Conservation (phyloP, 108 stramenopile genomes). For the Skeletonema menzelii region DNA sequence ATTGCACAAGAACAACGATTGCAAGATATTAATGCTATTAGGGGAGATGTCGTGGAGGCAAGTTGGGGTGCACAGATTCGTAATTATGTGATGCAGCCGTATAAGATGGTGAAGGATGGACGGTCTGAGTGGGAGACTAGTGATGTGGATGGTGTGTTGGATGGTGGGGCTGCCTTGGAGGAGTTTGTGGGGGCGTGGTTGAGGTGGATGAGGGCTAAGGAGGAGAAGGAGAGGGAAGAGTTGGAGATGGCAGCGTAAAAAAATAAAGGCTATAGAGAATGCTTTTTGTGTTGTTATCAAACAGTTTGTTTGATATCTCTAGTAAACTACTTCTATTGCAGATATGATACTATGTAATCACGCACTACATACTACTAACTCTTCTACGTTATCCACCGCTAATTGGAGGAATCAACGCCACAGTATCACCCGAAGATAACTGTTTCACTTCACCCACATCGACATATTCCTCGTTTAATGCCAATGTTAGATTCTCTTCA, state of each 20-base stretch:
- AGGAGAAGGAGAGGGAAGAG: conserved; percentile 51
- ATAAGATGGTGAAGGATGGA: conserved; percentile 97
- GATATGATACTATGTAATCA: neutral
- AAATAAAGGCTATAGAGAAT: no score
- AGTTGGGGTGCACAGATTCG: conserved; percentile 97
- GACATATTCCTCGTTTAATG: conserved; percentile 88
- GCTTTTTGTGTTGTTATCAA: no score
- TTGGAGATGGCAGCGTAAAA: conserved; percentile 13
- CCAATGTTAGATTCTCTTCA: conserved; percentile 78
- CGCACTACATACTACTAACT: neutral
- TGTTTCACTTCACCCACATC: conserved; percentile 51
- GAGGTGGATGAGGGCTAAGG: conserved; percentile 50
- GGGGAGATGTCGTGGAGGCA: conserved; percentile 85
- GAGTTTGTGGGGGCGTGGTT: conserved; percentile 74
- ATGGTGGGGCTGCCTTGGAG: conserved; percentile 76
- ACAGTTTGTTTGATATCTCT: no score
- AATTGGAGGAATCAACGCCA: conserved; percentile 88
- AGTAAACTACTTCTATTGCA: neutral
- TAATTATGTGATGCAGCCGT: conserved; percentile 97
- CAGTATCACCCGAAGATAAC: conserved; percentile 73
- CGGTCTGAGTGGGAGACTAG: conserved; percentile 87
- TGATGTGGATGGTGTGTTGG: conserved; percentile 81
- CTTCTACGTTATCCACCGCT: conserved; percentile 58
- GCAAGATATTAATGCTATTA: conserved; percentile 66
- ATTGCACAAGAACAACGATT: conserved; percentile 75